phyloP scores from a whole-genome alignment of 2,329 filamentous ascomycete species.

The Verticillium tricorpus region DNA sequence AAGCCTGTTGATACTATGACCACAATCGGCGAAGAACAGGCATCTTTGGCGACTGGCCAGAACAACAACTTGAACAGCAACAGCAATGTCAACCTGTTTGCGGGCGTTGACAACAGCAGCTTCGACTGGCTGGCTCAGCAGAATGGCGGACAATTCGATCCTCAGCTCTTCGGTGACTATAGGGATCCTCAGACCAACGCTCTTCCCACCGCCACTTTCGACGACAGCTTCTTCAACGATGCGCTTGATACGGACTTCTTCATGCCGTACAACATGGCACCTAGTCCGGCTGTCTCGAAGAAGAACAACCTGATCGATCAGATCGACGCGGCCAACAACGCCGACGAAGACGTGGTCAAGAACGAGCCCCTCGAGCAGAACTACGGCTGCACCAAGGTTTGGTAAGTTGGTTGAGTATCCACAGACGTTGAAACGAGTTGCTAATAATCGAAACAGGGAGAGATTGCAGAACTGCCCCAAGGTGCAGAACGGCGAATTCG shows the following conservation, averaged over 20 bases:
- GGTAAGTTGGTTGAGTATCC: conserved; percentile 53
- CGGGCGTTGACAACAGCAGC: conserved; percentile 45
- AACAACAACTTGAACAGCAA: neutral
- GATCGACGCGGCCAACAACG: conserved; percentile 71
- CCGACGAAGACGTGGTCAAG: conserved; percentile 58
- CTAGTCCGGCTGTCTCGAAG: conserved; percentile 33
- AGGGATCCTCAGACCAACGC: conserved; percentile 84
- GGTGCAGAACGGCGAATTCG: conserved; percentile 86
- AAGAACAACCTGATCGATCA: conserved; percentile 72
- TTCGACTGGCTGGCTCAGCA: conserved; percentile 75
- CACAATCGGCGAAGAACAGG: conserved; percentile 63
- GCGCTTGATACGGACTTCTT: conserved; percentile 78
- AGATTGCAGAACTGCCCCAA: conserved; percentile 81
- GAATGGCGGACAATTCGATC: conserved; percentile 83
- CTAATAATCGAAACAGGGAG: conserved; percentile 64
- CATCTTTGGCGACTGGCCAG: conserved; percentile 32
- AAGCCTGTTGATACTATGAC: conserved; percentile 60
- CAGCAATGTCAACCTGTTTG: conserved; percentile 14
- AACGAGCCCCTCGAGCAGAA: conserved; percentile 39
- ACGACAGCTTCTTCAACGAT: conserved; percentile 66
- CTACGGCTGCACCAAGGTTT: conserved; percentile 86
- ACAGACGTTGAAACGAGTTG: neutral
- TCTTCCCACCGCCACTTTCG: conserved; percentile 64
- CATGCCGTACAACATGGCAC: conserved; percentile 70
- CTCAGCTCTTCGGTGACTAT: conserved; percentile 86